Percentiles rank a stretch among this genome's conserved stretches.
Evolutionary conservation across 768 basidiomycete genomes (phyloP).

Genomic region (Suillus variegatus): DNA sequence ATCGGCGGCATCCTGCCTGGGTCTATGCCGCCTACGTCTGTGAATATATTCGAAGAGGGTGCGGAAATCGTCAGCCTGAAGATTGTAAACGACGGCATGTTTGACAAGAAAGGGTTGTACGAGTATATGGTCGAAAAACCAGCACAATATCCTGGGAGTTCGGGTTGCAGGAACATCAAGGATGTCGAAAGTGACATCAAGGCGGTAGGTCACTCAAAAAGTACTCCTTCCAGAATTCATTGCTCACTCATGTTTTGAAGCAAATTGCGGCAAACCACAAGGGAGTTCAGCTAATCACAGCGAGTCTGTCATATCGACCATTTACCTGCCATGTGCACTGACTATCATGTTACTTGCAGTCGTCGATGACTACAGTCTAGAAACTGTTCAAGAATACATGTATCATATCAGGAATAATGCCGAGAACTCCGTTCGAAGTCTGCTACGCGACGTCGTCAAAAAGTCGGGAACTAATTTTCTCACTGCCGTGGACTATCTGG

Average conservation of each 20-base stretch:
- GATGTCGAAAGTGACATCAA: conserved; percentile 93
- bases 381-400: conserved; percentile 94
- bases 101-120: conserved; percentile 72
- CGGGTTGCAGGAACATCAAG: conserved; percentile 82
- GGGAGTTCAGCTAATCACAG: conserved; percentile 82
- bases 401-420: conserved; percentile 87
- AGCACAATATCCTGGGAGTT: conserved; percentile 78
- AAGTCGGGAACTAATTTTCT: conserved; percentile 66
- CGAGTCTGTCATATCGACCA: conserved; percentile 47
- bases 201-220: conserved; percentile 55
- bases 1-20: conserved; percentile 92
- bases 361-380: conserved; percentile 82
- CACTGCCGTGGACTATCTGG: conserved; percentile 78
- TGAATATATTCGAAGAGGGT: conserved; percentile 92
- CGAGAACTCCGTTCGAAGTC: conserved; percentile 80
- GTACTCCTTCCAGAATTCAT: neutral
- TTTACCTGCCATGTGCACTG: conserved; percentile 9
- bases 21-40: conserved; percentile 93
- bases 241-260: conserved; percentile 35
- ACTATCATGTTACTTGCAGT: conserved; percentile 42
- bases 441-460: conserved; percentile 74
- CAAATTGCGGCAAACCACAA: conserved; percentile 96
- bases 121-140: conserved; percentile 85
- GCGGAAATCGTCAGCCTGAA: conserved; percentile 92
- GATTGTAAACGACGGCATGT: conserved; percentile 80